These are phyloP conservation scores for Elsinoe ampelina DNA, from an alignment of 2,329 filamentous ascomycete species.

Conservation along the genomic window DNA sequence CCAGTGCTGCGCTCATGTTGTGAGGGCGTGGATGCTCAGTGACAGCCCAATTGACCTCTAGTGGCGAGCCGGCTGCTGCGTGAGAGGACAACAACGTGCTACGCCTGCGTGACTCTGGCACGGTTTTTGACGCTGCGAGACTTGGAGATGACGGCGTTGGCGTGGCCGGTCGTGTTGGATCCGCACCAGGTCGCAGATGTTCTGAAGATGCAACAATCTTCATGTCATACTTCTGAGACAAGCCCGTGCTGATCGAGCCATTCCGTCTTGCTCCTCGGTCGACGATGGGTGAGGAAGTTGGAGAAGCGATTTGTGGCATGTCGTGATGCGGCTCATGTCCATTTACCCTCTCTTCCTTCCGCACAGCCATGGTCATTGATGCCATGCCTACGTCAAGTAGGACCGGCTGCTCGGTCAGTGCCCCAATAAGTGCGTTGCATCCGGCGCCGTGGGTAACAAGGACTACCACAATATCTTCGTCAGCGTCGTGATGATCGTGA, in stretches of 20 bases:
- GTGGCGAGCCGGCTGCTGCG: slow-evolving; percentile 19
- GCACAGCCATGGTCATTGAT: slow-evolving; percentile 78
- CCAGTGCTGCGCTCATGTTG: slow-evolving; percentile 30
- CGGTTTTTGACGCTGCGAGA: slow-evolving; percentile 20
- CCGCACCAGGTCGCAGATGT: slow-evolving; percentile 51
- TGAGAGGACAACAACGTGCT: slow-evolving; percentile 18
- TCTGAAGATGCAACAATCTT: slow-evolving; percentile 66
- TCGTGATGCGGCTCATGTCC: slow-evolving; percentile 5
- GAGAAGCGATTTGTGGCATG: slow-evolving; percentile 18
- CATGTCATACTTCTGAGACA: slow-evolving; percentile 59
- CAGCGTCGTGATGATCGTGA: slow-evolving; percentile 38
- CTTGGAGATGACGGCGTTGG: slow-evolving; percentile 22
- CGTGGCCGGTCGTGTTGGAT: slow-evolving; percentile 29
- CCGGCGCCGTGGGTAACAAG: slow-evolving; percentile 91
- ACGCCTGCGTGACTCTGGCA: slow-evolving; percentile 24
- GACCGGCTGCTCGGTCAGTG: slow-evolving; percentile 82
- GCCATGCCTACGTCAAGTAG: slow-evolving; percentile 84
- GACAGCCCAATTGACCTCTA: slow-evolving; percentile 20
- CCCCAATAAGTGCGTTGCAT: slow-evolving; percentile 89
- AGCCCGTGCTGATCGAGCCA: slow-evolving; percentile 35
- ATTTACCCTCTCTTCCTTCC: slow-evolving; percentile 37
- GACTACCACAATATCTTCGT: slow-evolving; percentile 68
- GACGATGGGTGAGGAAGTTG: slow-evolving; percentile 16
- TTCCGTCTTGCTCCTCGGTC: slow-evolving; percentile 26
- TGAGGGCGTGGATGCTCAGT: slow-evolving; percentile 22